phyloP scores from a whole-genome alignment of 2,329 filamentous ascomycete species.

The Kalmusia sp. region DNA sequence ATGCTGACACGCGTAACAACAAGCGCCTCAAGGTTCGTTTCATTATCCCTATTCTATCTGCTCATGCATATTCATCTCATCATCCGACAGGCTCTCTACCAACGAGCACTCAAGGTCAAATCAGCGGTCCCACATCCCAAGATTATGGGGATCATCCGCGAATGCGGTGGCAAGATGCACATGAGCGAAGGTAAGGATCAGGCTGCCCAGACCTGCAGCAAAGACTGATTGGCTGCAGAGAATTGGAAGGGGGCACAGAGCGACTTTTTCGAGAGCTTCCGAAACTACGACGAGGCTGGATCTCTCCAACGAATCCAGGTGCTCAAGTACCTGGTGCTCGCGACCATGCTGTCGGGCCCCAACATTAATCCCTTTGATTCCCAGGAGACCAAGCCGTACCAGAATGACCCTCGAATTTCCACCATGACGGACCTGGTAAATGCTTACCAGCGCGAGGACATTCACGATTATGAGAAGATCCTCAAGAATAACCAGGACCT shows the following conservation, averaged over 20 bases:
- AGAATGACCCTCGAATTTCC: constrained; percentile 90
- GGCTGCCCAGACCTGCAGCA: constrained; percentile 15
- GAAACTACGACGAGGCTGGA: constrained; percentile 97
- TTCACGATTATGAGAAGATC: constrained; percentile 88
- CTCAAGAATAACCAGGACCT: constrained; percentile 88
- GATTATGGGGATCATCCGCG: constrained; percentile 98
- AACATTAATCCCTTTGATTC: constrained; percentile 99
- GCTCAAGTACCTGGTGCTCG: constrained; percentile 93
- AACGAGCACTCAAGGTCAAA: constrained; percentile 86
- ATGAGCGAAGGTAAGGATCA: constrained; percentile 78
- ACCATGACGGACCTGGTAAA: constrained; percentile 98
- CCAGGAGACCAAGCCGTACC: constrained; percentile 98
- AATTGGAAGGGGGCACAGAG: constrained; percentile 98
- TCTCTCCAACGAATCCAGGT: constrained; percentile 96
- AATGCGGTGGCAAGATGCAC: constrained; percentile 99
- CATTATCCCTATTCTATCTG: constrained; percentile 20
- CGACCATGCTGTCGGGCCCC: constrained; percentile 98
- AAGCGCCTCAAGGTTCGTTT: constrained; percentile 81
- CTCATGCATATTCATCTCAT: constrained; percentile 32
- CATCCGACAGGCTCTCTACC: constrained; percentile 71
- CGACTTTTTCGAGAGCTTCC: constrained; percentile 98
- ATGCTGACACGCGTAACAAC: constrained; percentile 94
- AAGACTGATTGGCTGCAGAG: constrained; percentile 60
- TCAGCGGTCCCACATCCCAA: constrained; percentile 98
- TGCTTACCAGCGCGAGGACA: constrained; percentile 94